Base-by-base conservation (phyloP, 1,284 basidiomycete species). In the Cryptococcus jaspeensis region DNA sequence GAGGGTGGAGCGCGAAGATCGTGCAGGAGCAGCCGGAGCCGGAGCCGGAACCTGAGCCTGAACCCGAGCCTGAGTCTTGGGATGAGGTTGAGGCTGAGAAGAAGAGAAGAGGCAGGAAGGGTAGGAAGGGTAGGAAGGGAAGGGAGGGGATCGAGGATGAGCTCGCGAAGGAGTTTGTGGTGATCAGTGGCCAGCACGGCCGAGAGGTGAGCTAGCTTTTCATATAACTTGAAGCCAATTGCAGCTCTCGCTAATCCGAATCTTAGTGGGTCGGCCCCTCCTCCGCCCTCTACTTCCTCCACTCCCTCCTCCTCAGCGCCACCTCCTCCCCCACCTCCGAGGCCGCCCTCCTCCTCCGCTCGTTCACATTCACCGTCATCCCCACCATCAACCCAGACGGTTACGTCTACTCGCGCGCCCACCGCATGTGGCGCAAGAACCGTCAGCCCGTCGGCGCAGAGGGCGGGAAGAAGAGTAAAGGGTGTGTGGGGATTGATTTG, bases 341-440 rank as follows among this genome's bases (percentile, higher is more conserved):
- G 18, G 54, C 62, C 5, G 66, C 62, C n/a, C 42, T 57, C n/a
- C 77, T 90, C 20, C 80, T 91, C 13, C 75, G 84, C 15, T 68
- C 79, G 36, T 87, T 85, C 67, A 84, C 85, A 41, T 87, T 93
- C 71, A 85, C 89, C 53, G 82, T 93, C 58, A 80, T 94, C 9
- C 89, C 90, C 0, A 79, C 85, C 0, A 84, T 89, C 5, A 94
- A 93, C 67, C 89, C 89, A 6, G 91, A 94, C 66, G 91, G 91
- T 0, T 92, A 91, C 68, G 82, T 79, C 2, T 88, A 86, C 69
- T 86, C 79, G 2, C 83, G 81, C 73, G 82, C 85, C 52, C 75
- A 70, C 22, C 82, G 90, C 1, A 83, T 88, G 64, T 93, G 90
- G 90, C 84, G 88, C 71, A 92, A 93, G 80, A 92, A 89, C 65